Percentiles rank a stretch among this genome's conserved stretches.
Evolutionary conservation across 2,329 filamentous ascomycete genomes (phyloP).

Genomic region (Ceratocystis destructans): DNA sequence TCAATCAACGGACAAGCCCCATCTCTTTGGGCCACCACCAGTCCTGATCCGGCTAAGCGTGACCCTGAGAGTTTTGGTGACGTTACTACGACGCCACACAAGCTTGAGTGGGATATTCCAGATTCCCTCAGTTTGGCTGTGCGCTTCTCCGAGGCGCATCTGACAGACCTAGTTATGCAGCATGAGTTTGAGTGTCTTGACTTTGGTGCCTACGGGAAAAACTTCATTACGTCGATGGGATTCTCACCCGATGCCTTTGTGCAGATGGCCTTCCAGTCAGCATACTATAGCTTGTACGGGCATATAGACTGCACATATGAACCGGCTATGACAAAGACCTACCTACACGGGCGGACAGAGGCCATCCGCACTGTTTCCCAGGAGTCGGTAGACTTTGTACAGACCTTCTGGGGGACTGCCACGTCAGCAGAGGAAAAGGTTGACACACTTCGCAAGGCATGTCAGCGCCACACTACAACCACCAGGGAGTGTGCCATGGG

Average conservation of each 20-base stretch:
- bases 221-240: conserved; percentile 92
- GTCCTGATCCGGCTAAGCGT: conserved; percentile 83
- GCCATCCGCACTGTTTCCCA: conserved; percentile 75
- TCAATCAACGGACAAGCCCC: conserved; percentile 82
- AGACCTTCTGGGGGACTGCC: conserved; percentile 78
- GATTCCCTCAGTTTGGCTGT: conserved; percentile 83
- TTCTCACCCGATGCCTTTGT: conserved; percentile 96
- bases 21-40: conserved; percentile 77
- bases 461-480: conserved; percentile 63
- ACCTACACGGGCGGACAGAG: conserved; percentile 85
- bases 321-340: conserved; percentile 95
- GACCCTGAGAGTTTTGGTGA: conserved; percentile 86
- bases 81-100: conserved; percentile 85
- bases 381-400: conserved; percentile 77
- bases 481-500: conserved; percentile 82
- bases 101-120: conserved; percentile 94
- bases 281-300: conserved; percentile 93
- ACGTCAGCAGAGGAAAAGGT: conserved; percentile 72
- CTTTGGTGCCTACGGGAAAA: conserved; percentile 82
- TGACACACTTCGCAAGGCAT: conserved; percentile 69
- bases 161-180: conserved; percentile 89
- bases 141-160: conserved; percentile 84
- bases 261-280: conserved; percentile 97
- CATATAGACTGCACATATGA: conserved; percentile 92
- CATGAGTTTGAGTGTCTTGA: conserved; percentile 92